Conservation (phyloP, 1,284 basidiomycete genomes). For the Ceraceosorus bombacis region DNA sequence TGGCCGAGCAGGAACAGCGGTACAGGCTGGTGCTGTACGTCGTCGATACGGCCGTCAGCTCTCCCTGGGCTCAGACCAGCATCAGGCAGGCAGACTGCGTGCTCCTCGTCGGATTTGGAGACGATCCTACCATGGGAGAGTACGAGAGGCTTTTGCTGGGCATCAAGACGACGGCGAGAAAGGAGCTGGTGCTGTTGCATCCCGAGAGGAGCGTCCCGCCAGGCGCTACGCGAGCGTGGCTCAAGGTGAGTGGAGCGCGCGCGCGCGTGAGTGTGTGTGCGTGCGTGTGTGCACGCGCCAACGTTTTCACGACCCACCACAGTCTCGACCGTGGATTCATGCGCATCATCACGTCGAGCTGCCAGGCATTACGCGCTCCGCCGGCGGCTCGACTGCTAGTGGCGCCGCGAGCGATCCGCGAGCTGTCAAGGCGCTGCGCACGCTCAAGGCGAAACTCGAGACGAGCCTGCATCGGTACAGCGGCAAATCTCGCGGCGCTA, state of each 20-base stretch:
- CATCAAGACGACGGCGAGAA: slow-evolving; percentile 93
- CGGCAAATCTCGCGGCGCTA: slow-evolving; percentile 16
- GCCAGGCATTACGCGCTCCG: slow-evolving; percentile 54
- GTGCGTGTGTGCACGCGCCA: too few relatives aligned
- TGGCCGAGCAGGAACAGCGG: slow-evolving; percentile 44
- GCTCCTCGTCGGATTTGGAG: slow-evolving; percentile 75
- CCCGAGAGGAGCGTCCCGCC: slow-evolving; percentile 79
- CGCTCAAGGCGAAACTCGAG: slow-evolving; percentile 80
- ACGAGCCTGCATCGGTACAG: slow-evolving; percentile 70
- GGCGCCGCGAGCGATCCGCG: slow-evolving; percentile 60
- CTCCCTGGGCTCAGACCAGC: slow-evolving; percentile 45
- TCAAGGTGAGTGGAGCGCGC: slow-evolving; percentile 59
- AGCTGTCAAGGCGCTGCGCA: slow-evolving; percentile 68
- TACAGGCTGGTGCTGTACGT: slow-evolving; percentile 46
- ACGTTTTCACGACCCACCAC: neutral
- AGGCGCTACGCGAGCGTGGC: slow-evolving; percentile 90
- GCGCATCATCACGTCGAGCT: slow-evolving; percentile 85
- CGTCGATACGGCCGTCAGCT: slow-evolving; percentile 45
- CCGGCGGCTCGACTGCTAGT: slow-evolving; percentile 21
- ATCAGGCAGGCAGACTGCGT: slow-evolving; percentile 77
- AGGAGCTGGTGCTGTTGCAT: slow-evolving; percentile 89
- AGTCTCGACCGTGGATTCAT: slow-evolving; percentile 76
- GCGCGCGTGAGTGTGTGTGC: neutral
- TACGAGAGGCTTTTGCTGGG: slow-evolving; percentile 78
- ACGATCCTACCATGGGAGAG: slow-evolving; percentile 78